Percentiles rank a stretch among this genome's conserved stretches.
Evolutionary conservation across 2,329 filamentous ascomycete genomes (phyloP).

Genomic region (Cladosporium cucumerinum): DNA sequence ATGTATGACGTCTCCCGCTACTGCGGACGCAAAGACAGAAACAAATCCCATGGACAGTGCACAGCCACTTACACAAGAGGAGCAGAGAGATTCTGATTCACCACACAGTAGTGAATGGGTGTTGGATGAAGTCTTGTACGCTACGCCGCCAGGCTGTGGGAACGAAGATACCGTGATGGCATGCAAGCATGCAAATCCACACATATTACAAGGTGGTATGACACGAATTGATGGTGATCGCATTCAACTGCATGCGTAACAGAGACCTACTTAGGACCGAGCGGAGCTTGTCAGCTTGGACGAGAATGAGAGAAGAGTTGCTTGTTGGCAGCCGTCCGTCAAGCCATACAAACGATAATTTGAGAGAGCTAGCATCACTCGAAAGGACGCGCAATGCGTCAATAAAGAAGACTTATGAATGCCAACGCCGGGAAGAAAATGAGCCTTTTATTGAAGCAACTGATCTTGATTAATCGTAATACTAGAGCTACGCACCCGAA

Average conservation of each 20-base stretch:
- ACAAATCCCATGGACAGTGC: neutral
- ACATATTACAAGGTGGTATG: neutral
- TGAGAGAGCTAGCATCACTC: neutral
- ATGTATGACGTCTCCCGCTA: neutral
- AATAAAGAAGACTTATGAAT: neutral
- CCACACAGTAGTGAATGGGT: neutral
- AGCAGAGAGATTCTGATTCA: neutral
- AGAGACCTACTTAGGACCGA: neutral
- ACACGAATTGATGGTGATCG: neutral
- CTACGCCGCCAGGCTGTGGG: neutral
- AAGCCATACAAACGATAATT: neutral
- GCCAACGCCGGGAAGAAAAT: neutral
- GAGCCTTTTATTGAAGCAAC: neutral
- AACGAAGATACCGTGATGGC: neutral
- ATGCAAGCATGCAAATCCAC: neutral
- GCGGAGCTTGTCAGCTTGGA: neutral
- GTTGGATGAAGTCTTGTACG: neutral
- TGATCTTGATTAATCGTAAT: neutral
- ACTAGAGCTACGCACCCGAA: neutral
- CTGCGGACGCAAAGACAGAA: neutral
- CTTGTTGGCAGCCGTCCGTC: neutral
- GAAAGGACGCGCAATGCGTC: neutral
- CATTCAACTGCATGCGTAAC: neutral
- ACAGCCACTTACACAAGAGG: neutral
- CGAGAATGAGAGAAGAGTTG: neutral